A percentile compares a stretch with the other conserved stretches of the same genome.
These are phyloP conservation scores for Podospora tetraspora DNA, from an alignment of 495 filamentous ascomycete species.

Conservation along the genomic window DNA sequence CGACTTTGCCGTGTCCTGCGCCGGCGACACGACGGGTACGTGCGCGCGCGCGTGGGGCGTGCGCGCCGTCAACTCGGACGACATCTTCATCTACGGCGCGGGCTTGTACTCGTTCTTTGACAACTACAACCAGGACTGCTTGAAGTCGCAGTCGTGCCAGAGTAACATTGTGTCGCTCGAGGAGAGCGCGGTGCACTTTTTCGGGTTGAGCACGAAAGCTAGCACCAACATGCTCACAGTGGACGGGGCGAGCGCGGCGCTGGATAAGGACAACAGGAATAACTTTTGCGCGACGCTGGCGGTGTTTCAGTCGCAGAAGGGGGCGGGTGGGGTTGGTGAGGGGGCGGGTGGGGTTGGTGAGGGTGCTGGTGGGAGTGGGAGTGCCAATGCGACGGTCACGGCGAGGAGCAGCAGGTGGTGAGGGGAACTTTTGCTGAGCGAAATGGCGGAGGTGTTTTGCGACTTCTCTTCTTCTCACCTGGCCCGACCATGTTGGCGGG, in stretches of 20 bases:
- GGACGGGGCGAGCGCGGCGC: constrained; percentile 50
- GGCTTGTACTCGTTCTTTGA: constrained; percentile 85
- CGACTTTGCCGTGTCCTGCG: constrained; percentile 60
- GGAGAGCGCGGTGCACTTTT: constrained; percentile 61
- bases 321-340: not conserved
- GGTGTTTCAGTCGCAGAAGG: constrained; percentile 37
- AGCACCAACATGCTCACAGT: constrained; percentile 77
- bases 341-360: not conserved
- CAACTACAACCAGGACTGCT: constrained; percentile 76
- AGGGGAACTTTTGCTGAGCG: not conserved
- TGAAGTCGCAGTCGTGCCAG: constrained; percentile 73
- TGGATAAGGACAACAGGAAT: constrained; percentile 60
- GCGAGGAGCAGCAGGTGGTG: not conserved
- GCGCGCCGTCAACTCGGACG: constrained; percentile 62
- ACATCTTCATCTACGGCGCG: constrained; percentile 69
- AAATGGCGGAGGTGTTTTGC: not conserved
- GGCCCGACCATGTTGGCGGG: not conserved
- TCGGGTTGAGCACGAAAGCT: constrained; percentile 82
- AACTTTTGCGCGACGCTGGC: constrained; percentile 75
- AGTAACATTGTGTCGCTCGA: constrained; percentile 82
- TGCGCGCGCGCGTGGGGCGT: constrained; percentile 84
- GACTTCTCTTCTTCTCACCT: not conserved
- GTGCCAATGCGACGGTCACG: not conserved
- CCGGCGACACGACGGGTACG: constrained; percentile 50
- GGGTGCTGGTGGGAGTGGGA: not conserved